These are phyloP conservation scores for Stephanodiscus minutulus DNA, from an alignment of 108 stramenopile species.

Conservation along the genomic window DNA sequence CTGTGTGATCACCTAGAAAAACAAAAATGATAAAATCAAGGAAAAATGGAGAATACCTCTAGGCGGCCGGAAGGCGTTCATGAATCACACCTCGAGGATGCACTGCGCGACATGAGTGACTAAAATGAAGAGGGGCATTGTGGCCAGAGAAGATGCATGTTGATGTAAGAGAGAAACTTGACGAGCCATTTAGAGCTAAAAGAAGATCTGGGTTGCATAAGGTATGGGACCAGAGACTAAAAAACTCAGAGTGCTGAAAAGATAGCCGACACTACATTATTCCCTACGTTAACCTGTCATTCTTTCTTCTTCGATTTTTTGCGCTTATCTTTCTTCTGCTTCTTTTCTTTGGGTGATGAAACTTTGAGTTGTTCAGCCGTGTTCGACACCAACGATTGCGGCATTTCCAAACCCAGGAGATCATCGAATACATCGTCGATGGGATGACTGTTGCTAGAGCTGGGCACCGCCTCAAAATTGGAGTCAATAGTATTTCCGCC, in stretches of 20 bases:
- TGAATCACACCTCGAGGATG: too few species aligned
- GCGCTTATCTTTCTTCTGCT: slow-evolving; percentile 9
- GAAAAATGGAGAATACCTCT: too few species aligned
- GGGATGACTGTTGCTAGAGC: slow-evolving; percentile 40
- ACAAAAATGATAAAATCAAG: background rate
- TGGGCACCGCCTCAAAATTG: slow-evolving; percentile 9
- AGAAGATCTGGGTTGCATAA: too few species aligned
- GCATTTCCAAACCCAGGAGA: slow-evolving; percentile 61
- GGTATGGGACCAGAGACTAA: too few species aligned
- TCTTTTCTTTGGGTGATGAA: slow-evolving; percentile 4
- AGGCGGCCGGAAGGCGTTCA: too few species aligned
- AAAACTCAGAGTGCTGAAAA: too few species aligned
- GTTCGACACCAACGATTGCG: slow-evolving; percentile 8
- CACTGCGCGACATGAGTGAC: too few species aligned
- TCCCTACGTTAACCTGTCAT: background rate
- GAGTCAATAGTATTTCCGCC: slow-evolving; percentile 12
- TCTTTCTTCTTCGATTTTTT: slow-evolving; percentile 13
- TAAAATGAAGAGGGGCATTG: too few species aligned
- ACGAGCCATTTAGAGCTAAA: too few species aligned
- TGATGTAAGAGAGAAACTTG: too few species aligned
- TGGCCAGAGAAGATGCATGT: too few species aligned
- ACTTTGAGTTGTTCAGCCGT: background rate
- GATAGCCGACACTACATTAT: background rate
- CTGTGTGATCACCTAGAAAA: background rate
- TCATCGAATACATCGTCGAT: slow-evolving; percentile 80